Percentiles rank a stretch among this genome's conserved stretches.
Evolutionary conservation across 768 basidiomycete genomes (phyloP).

Genomic region (Agaricus blazei): DNA sequence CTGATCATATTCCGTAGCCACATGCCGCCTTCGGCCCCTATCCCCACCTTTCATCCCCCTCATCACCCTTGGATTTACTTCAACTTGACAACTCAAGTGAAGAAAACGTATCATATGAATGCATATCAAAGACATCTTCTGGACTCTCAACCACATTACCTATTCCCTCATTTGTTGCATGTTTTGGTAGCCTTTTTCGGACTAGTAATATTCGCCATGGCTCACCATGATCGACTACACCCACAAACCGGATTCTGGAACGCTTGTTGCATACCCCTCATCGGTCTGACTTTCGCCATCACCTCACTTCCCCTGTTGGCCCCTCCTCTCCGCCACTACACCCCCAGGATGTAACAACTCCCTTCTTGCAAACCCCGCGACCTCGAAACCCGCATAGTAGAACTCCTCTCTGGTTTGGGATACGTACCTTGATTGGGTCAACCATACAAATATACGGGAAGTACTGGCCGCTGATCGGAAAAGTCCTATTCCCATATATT

Average conservation of each 20-base stretch:
- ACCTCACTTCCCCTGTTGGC: not conserved
- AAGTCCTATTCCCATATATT: not conserved
- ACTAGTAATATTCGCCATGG: not conserved
- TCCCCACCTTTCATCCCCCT: not conserved
- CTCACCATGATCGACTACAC: not conserved
- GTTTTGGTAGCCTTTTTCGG: not conserved
- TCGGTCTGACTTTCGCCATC: not conserved
- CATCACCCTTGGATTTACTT: not conserved
- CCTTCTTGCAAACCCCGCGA: not conserved
- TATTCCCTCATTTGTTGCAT: not conserved
- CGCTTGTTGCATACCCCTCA: not conserved
- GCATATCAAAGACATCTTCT: not conserved
- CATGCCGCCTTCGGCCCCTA: not conserved
- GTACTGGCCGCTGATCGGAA: constrained; percentile 6
- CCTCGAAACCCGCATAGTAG: not conserved
- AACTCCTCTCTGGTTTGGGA: not conserved
- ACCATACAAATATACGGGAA: not conserved
- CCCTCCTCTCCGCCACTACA: not conserved
- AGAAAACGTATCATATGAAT: not conserved
- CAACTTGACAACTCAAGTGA: not conserved
- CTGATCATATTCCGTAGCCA: constrained; percentile 5
- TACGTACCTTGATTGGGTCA: not conserved
- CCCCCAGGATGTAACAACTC: not conserved
- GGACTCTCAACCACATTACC: not conserved
- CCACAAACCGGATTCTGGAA: not conserved